Evolutionary conservation across 495 filamentous ascomycete genomes (phyloP), one percentile per base, ranked within the genome.

Genomic region (Tetracladium setigerum): DNA sequence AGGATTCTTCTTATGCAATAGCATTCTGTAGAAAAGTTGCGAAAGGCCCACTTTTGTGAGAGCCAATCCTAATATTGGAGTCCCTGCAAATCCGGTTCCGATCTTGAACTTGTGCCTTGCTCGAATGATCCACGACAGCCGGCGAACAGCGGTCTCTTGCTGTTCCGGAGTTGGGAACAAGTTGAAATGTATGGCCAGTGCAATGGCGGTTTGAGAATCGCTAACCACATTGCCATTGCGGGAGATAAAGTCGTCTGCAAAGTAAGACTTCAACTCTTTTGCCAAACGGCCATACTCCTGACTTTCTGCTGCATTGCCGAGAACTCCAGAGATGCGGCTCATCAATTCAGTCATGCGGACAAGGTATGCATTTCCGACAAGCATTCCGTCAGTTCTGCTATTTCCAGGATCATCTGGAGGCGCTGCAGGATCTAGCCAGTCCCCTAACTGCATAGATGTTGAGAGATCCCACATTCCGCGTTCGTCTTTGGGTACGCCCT

Each of bases 381-480:
- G 63, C 3, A 56, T 57, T 0, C 60, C 50, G 44, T 65, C 62
- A 11, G 71, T 73, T 5, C 63, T 65, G 1, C 64, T 62, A 31
- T 58, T 40, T 1, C 64, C 70, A 0, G 73, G 60, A 8, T 64
- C 48, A 5, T 71, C 57, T 0, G 67, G 51, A 0, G 72, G 73
- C 0, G 76, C 62, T 13, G 60, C 58, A 0, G 74, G 76, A 44
- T 79, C 76, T 0, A 78, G 64, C 74, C 74, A 79, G 52, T 79
- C 74, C 2, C 65, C 71, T 12, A 63, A 64, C 48, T 77, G 70
- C 32, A 58, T 57, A n/a, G n/a, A n/a, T n/a, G n/a, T n/a, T n/a
- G n/a, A n/a, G n/a, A n/a, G n/a, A n/a, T n/a, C n/a, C n/a, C n/a
- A n/a, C n/a, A n/a, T n/a, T 67, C 13, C 46, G 51, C 0, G 52